phyloP scores from a whole-genome alignment of 495 filamentous ascomycete genomes.

The Bacidia rubella region DNA sequence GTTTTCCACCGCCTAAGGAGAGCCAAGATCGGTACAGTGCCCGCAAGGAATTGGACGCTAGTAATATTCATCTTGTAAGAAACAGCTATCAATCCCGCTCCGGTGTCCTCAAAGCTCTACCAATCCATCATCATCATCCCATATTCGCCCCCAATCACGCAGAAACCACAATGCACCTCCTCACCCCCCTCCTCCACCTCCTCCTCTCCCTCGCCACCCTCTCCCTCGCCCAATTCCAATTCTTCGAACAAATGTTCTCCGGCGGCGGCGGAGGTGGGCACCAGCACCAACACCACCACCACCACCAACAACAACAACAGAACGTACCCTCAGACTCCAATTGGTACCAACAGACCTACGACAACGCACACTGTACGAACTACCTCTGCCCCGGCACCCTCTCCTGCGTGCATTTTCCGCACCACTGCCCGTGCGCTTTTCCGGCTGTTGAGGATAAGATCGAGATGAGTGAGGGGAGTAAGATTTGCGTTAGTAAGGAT shows the following conservation, averaged over 20 bases:
- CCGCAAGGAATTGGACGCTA: neutral
- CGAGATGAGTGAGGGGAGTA: conserved; percentile 68
- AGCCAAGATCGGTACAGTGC: neutral
- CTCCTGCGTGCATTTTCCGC: conserved; percentile 81
- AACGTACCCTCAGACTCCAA: conserved; percentile 66
- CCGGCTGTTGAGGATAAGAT: conserved; percentile 74
- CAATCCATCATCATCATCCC: neutral
- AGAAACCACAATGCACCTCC: neutral
- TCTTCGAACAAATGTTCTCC: conserved; percentile 79
- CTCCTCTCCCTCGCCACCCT: conserved; percentile 36
- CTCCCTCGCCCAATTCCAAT: conserved; percentile 62
- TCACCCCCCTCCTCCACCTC: conserved; percentile 15
- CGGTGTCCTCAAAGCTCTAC: conserved; percentile 2
- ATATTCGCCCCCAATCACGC: neutral
- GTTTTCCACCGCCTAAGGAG: neutral
- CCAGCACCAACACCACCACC: conserved; percentile 42
- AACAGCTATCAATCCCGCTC: neutral
- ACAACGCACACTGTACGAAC: conserved; percentile 59
- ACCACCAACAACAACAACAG: conserved; percentile 51
- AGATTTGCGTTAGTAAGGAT: conserved; percentile 68
- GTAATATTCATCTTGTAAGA: neutral
- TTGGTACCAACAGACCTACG: conserved; percentile 63
- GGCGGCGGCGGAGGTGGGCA: conserved; percentile 43
- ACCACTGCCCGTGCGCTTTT: conserved; percentile 85
- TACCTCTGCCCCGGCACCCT: conserved; percentile 88